Evolutionary conservation across 2,329 filamentous ascomycete species (phyloP).

Genomic region (Cladosporium sp.): DNA sequence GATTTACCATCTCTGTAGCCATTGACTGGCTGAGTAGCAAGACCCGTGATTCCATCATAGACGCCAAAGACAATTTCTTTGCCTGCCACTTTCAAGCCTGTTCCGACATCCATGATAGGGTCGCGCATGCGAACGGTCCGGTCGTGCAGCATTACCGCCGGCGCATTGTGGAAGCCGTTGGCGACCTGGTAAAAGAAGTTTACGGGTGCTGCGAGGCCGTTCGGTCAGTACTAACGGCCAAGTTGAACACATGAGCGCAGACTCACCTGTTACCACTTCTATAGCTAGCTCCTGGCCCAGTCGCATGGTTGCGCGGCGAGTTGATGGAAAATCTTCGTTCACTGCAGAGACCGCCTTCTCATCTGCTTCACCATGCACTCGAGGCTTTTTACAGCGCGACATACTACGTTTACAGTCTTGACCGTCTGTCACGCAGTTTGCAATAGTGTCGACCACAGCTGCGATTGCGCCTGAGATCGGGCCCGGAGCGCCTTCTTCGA

Average conservation of each 20-base stretch:
- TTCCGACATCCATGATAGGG: slow-evolving; percentile 7
- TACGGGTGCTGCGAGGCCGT: slow-evolving; percentile 72
- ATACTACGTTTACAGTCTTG: slow-evolving; percentile 14
- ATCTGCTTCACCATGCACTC: not conserved
- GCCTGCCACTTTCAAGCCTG: slow-evolving; percentile 10
- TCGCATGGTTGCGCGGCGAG: too few relatives aligned
- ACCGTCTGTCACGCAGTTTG: slow-evolving; percentile 1
- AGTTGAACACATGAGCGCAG: slow-evolving; percentile 26
- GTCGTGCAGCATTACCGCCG: slow-evolving; percentile 8
- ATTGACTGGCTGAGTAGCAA: slow-evolving; percentile 50
- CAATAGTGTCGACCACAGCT: not conserved
- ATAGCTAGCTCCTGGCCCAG: too few relatives aligned
- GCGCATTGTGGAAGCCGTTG: slow-evolving; percentile 54
- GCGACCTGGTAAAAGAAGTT: slow-evolving; percentile 81
- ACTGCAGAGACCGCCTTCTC: slow-evolving; percentile 23
- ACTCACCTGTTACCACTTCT: too few relatives aligned
- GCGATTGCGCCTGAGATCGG: slow-evolving; percentile 4
- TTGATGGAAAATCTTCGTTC: too few relatives aligned
- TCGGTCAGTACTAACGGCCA: slow-evolving; percentile 47
- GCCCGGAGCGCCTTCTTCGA: slow-evolving; percentile 13
- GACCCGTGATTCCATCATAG: slow-evolving; percentile 16
- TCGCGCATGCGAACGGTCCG: slow-evolving; percentile 2
- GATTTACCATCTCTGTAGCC: slow-evolving; percentile 58
- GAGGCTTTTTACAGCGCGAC: not conserved
- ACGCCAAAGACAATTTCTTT: slow-evolving; percentile 12